Conservation (phyloP, 257 asterid genomes). For the Voacanga thouarsii region DNA sequence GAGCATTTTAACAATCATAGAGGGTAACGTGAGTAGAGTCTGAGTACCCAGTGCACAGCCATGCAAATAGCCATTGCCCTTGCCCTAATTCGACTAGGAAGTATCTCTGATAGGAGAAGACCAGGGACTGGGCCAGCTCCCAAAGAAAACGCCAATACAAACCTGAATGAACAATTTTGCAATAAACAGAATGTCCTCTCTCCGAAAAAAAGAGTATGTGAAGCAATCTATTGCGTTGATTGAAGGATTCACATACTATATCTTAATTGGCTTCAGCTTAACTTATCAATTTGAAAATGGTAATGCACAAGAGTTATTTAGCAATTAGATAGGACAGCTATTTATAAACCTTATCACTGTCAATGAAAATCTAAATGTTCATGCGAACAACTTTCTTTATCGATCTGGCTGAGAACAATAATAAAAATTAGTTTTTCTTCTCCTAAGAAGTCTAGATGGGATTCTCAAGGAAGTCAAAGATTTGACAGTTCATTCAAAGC, state of each 20-base stretch:
- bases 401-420: not conserved
- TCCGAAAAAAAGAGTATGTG: not conserved
- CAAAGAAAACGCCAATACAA: conserved; percentile 68
- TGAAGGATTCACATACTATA: not conserved
- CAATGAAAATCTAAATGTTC: not conserved
- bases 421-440: not conserved
- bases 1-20: not conserved
- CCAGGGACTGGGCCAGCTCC: conserved; percentile 96
- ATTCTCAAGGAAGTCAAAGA: conserved; percentile 6
- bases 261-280: not conserved
- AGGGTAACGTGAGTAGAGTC: conserved; percentile 14
- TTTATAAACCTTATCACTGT: not conserved
- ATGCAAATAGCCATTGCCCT: conserved; percentile 95
- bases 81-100: conserved; percentile 83
- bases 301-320: not conserved
- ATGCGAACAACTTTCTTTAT: not conserved
- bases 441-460: not conserved
- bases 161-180: conserved; percentile 37
- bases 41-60: conserved; percentile 90
- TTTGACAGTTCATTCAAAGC: not conserved
- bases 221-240: not conserved
- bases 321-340: not conserved
- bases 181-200: not conserved
- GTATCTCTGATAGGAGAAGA: conserved; percentile 84
- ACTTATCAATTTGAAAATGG: not conserved